These are phyloP conservation scores for Volvox africanus DNA, from an alignment of 139 green algal species.

Conservation along the genomic window DNA sequence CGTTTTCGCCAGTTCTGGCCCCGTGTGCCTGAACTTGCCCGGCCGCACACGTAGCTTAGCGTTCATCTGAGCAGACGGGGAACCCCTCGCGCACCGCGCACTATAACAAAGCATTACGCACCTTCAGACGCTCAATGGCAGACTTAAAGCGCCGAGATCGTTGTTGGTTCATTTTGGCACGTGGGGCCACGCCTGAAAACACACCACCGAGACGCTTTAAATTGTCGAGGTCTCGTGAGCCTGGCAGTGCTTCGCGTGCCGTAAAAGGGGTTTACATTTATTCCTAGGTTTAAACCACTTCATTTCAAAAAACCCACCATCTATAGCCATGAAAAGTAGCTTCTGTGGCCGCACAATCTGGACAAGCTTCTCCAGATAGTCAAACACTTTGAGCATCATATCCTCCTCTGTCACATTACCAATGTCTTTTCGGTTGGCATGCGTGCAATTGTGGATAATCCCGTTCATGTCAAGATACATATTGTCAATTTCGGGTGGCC, in stretches of 20 bases:
- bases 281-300: not conserved
- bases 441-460: constrained; percentile 97
- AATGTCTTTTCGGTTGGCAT: constrained; percentile 82
- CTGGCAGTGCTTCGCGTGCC: too few species aligned
- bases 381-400: constrained; percentile 93
- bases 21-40: too few species aligned
- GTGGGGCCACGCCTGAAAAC: constrained; percentile 82
- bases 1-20: too few species aligned
- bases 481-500: constrained; percentile 86
- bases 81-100: too few species aligned
- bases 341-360: constrained; percentile 89
- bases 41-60: too few species aligned
- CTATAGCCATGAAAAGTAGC: constrained; percentile 96
- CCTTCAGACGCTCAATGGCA: constrained; percentile 70
- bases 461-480: constrained; percentile 97
- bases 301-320: constrained; percentile 71
- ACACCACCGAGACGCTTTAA: not conserved
- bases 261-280: too few species aligned
- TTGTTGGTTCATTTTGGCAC: constrained; percentile 99
- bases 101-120: not conserved
- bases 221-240: not conserved
- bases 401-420: constrained; percentile 87
- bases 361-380: constrained; percentile 93
- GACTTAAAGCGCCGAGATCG: constrained; percentile 87
- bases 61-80: too few species aligned